A percentile compares a stretch with the other conserved stretches of the same genome.
These are phyloP conservation scores for Lizonia empirigonia DNA, from an alignment of 2,329 filamentous ascomycete species.

Conservation along the genomic window DNA sequence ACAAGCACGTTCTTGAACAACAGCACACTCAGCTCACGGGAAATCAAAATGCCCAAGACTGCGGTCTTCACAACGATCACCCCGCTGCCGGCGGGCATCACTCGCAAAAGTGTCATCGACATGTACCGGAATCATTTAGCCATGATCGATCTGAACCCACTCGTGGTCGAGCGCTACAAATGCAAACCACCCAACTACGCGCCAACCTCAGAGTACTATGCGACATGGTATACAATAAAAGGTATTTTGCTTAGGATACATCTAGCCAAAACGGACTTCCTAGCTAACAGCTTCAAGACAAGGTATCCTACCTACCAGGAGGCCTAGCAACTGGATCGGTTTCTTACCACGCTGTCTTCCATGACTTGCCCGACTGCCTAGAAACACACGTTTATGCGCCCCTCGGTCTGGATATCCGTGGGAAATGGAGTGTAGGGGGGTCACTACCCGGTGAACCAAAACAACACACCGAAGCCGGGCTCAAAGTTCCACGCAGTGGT, in stretches of 20 bases:
- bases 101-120: slow-evolving; percentile 71
- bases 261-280: not conserved
- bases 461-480: slow-evolving; percentile 68
- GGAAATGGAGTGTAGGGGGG: slow-evolving; percentile 78
- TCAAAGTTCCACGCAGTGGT: slow-evolving; percentile 68
- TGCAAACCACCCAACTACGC: slow-evolving; percentile 72
- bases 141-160: slow-evolving; percentile 88
- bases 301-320: slow-evolving; percentile 75
- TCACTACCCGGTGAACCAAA: slow-evolving; percentile 71
- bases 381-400: slow-evolving; percentile 86
- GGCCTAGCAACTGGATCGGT: slow-evolving; percentile 69
- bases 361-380: slow-evolving; percentile 72
- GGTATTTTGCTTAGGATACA: slow-evolving; percentile 26
- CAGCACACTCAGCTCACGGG: not conserved
- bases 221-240: slow-evolving; percentile 70
- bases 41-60: slow-evolving; percentile 67
- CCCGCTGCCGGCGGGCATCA: slow-evolving; percentile 71
- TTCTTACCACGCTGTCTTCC: slow-evolving; percentile 80
- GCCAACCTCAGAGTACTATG: slow-evolving; percentile 71
- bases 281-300: slow-evolving; percentile 56
- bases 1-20: slow-evolving; percentile 3
- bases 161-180: slow-evolving; percentile 73
- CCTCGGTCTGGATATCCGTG: slow-evolving; percentile 77
- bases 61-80: slow-evolving; percentile 78
- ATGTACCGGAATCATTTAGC: slow-evolving; percentile 78